Evolutionary conservation across 2,329 filamentous ascomycete species (phyloP), one percentile per base, ranked within the genome.

Genomic region (Fusarium papillatum): DNA sequence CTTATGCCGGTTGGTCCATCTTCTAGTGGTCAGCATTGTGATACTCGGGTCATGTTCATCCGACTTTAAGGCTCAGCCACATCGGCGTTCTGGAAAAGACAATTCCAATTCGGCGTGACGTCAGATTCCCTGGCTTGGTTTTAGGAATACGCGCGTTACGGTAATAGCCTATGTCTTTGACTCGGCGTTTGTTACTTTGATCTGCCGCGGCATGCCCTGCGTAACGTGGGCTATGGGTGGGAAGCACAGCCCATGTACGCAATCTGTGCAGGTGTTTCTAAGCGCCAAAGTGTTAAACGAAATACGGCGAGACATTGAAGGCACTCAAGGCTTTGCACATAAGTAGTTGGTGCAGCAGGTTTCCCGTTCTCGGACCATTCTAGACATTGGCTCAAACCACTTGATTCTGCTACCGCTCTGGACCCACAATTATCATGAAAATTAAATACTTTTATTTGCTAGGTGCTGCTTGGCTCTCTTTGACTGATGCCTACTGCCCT

Each of bases 401-500:
- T 43, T 43, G 6, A 43, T 41, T 19, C 19, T 22, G 41, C 6
- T 5, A 22, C 5, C 4, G 10, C 0, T 22, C 19, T 43, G 41
- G 4, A n/a, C 10, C 7, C 7, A 7, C 19, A 22, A 14, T 13
- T 6, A n/a, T 22, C 41, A 22, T 43, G 19, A 43, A 43, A 3
- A 43, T 43, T 7, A 43, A 7, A 43, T 22, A 3, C 10, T 4
- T 22, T 22, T 43, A 14, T 13, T 22, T 43, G n/a, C 41, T 13
- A 43, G 19, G 10, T 3, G n/a, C 41, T 22, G 41, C 6, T 43
- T 43, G 10, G 41, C 41, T 14, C 19, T 43, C 19, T n/a, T 43
- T 43, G 11, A 3, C 41, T 43, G 19, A 43, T 14, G 87, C 74
- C 29, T 62, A 38, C 59, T 62, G 59, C 19, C 60, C 60, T 22